These are phyloP conservation scores for Oxyria digyna DNA, from an alignment of 148 eudicot species.

Conservation along the genomic window DNA sequence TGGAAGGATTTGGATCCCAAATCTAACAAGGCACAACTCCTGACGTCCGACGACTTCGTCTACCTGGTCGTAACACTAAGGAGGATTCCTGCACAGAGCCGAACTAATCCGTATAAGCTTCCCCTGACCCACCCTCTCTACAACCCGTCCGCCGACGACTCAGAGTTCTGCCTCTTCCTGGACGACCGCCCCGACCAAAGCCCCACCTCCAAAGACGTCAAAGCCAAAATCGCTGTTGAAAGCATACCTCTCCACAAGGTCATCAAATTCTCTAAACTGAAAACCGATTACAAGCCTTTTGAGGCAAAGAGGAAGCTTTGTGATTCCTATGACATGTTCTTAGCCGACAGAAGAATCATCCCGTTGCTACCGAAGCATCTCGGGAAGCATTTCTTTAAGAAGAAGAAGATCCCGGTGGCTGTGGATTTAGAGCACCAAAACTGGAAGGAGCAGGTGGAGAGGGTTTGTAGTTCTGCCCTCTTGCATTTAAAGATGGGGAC, in stretches of 20 bases:
- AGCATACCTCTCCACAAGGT: conserved; percentile 36
- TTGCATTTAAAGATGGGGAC: conserved; percentile 58
- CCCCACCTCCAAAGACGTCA: conserved; percentile 22
- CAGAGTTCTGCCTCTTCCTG: conserved; percentile 44
- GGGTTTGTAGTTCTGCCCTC: conserved; percentile 39
- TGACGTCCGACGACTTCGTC: conserved; percentile 38
- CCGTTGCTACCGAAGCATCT: conserved; percentile 42
- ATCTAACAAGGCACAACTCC: conserved; percentile 27
- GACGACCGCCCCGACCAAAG: conserved; percentile 27
- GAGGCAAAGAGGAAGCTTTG: conserved; percentile 61
- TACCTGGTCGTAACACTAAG: conserved; percentile 62
- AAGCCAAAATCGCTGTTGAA: conserved; percentile 25
- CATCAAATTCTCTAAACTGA: conserved; percentile 36
- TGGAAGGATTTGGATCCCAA: conserved; percentile 28
- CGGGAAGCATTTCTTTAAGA: conserved; percentile 39
- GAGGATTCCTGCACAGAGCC: conserved; percentile 42
- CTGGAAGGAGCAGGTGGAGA: conserved; percentile 74
- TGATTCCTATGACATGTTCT: conserved; percentile 51
- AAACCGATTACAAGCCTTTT: conserved; percentile 44
- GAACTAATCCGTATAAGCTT: conserved; percentile 40
- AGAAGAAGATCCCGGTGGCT: conserved; percentile 77
- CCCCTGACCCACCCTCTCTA: conserved; percentile 47
- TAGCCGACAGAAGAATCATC: conserved; percentile 49
- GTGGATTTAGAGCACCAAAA: conserved; percentile 49
- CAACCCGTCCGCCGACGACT: conserved; percentile 6